Evolutionary conservation across 805 yeast genomes (phyloP), one percentile per base, ranked within the genome.

Genomic region (Candida nanaspora): DNA sequence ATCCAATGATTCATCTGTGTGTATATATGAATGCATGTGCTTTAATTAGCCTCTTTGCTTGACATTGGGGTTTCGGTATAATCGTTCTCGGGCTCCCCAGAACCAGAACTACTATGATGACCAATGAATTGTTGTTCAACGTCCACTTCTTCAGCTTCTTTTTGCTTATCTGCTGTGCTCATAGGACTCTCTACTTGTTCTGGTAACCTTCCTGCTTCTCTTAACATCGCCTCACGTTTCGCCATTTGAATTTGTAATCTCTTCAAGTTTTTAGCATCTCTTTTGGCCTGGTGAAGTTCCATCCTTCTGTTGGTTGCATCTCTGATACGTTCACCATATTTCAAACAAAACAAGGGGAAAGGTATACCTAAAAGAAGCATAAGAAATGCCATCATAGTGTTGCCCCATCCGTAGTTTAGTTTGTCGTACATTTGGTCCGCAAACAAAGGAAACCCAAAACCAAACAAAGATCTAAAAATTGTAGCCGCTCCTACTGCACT

Each of bases 331-430:
- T 77, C 82, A 11, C 87, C 87, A 39, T 74, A 68, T 39, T 65
- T 59, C 39, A 67, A 64, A 29, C 81, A 76, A 41, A 75, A 69
- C 13, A 78, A 49, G 4, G 87, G 86, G 65, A 74, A 75, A 2
- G 87, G 86, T 14, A 79, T 59, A 9, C 86, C 85, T 32, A 80
- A 61, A 1, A 66, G 68, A 13, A 78, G 42, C 10, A 71, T 79
- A 39, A 80, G 56, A 33, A 78, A 62, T 0, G 72, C 86, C 56
- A 79, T 75, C 50, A 80, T 55, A 0, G 85, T 72, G 52, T 76
- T 76, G 23, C 84, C 84, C 86, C 86, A 80, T 5, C 85, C 85
- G 50, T 78, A 78, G 19, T 79, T 78, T 37, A 82, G 55, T 18
- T 23, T 28, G 10, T 45, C 57, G 53, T 78, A 81, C 83, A 81